phyloP scores from a whole-genome alignment of 2,329 filamentous ascomycete species.

The Scedosporium dehoogii region DNA sequence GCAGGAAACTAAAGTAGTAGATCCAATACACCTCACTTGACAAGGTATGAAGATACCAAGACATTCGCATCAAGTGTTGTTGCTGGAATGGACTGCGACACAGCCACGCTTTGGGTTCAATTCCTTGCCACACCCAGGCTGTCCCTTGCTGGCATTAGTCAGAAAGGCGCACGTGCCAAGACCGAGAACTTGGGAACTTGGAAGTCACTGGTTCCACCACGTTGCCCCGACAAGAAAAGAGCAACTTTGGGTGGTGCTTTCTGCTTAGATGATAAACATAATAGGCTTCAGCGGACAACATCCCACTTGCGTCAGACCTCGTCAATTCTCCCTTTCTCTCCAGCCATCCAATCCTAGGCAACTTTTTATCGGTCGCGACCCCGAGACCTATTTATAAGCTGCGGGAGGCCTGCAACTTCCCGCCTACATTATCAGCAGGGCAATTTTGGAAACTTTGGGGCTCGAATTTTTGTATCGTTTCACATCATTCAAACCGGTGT shows the following conservation, averaged over 20 bases:
- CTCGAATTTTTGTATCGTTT: not conserved
- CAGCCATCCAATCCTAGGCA: not conserved
- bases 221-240: conserved; percentile 1
- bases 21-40: too few species aligned
- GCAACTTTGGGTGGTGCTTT: not conserved
- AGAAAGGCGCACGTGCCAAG: not conserved
- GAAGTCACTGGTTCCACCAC: not conserved
- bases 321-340: not conserved
- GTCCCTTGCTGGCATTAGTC: not conserved
- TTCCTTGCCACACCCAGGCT: too few species aligned
- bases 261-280: conserved; percentile 3
- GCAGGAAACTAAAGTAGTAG: too few species aligned
- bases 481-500: not conserved
- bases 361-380: not conserved
- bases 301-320: conserved; percentile 3
- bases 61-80: too few species aligned
- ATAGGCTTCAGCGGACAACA: not conserved
- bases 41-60: too few species aligned
- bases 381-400: not conserved
- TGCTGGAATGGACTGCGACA: not conserved
- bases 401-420: not conserved
- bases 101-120: not conserved
- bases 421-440: not conserved
- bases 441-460: conserved; percentile 1
- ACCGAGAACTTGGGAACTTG: not conserved